A percentile compares a stretch with the other conserved stretches of the same genome.
Conservation (phyloP, 2,329 filamentous ascomycete genomes). For the Nemania bipapillata region DNA sequence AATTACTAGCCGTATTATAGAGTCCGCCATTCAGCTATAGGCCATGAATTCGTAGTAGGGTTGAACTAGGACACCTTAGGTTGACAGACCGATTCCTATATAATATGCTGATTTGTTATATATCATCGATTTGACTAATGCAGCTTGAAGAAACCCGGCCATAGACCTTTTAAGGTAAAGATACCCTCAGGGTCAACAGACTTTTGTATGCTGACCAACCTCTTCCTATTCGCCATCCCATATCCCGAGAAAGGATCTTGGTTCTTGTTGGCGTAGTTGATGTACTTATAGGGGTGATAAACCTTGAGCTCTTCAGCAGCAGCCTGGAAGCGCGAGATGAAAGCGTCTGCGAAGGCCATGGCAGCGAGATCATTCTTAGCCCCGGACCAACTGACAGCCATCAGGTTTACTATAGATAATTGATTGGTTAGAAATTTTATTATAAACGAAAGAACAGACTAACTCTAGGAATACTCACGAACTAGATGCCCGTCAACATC, state of each 20-base stretch:
- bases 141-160: not conserved
- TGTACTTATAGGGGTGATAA: not conserved
- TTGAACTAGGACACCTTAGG: no score
- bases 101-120: no score
- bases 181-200: not conserved
- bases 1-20: no score
- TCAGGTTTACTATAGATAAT: not conserved
- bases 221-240: not conserved
- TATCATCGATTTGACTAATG: no score
- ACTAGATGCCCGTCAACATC: conserved; percentile 3
- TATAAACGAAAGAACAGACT: not conserved
- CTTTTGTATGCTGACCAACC: not conserved
- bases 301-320: not conserved
- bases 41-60: no score
- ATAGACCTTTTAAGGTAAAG: not conserved
- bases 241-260: not conserved
- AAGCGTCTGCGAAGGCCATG: not conserved
- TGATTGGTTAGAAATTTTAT: not conserved
- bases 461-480: not conserved
- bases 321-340: not conserved
- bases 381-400: not conserved
- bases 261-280: conserved; percentile 1
- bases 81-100: no score
- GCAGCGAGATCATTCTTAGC: not conserved
- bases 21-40: no score